phyloP scores from a whole-genome alignment of 768 basidiomycete species.

The Trametes punicea region DNA sequence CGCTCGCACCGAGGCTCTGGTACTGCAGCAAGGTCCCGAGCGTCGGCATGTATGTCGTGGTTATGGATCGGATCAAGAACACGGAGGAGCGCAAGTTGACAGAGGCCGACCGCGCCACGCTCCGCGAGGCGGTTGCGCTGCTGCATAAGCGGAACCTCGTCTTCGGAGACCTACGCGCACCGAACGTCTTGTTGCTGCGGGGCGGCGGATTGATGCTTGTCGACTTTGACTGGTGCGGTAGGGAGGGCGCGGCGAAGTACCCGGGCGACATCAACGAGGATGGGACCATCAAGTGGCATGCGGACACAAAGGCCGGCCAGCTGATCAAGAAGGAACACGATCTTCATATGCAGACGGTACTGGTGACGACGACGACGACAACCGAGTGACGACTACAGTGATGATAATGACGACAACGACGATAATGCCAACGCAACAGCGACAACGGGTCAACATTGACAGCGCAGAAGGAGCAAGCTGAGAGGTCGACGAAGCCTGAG shows the following conservation, averaged over 20 bases:
- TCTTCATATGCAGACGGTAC: too few species aligned
- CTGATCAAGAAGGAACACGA: not conserved
- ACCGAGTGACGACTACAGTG: too few species aligned
- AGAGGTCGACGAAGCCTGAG: too few species aligned
- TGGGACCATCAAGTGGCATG: not conserved
- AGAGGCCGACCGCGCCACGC: not conserved
- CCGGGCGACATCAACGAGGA: conserved; percentile 13
- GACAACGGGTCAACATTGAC: too few species aligned
- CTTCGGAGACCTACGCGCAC: conserved; percentile 31
- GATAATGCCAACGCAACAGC: too few species aligned
- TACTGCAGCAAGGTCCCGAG: not conserved
- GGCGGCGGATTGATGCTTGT: conserved; percentile 18
- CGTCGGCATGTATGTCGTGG: conserved; percentile 14
- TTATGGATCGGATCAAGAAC: conserved; percentile 16
- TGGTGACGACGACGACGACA: too few species aligned
- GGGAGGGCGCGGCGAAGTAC: conserved; percentile 17
- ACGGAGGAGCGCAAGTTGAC: not conserved
- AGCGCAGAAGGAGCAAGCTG: too few species aligned
- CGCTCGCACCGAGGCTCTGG: conserved; percentile 12
- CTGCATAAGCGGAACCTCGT: conserved; percentile 25
- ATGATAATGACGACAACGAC: too few species aligned
- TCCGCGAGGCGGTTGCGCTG: conserved; percentile 9
- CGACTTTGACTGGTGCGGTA: conserved; percentile 28
- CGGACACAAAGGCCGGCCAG: not conserved
- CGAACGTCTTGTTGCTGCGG: conserved; percentile 25